phyloP scores from a whole-genome alignment of 345 rosid genomes.

The Hypericum androsaemum region DNA sequence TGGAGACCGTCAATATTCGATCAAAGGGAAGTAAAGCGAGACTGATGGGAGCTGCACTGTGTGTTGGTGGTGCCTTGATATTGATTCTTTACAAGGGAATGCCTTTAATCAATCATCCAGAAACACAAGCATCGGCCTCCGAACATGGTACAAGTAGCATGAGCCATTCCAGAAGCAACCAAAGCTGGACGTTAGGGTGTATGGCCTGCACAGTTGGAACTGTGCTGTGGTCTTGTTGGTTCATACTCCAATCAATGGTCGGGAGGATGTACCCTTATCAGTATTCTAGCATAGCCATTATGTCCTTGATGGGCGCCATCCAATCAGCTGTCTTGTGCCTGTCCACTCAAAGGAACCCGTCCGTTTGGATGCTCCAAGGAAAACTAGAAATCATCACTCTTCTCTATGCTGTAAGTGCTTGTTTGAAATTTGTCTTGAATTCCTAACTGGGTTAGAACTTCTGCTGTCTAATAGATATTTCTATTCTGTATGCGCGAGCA shows the following conservation, averaged over 20 bases:
- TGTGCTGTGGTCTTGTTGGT: conserved; percentile 56
- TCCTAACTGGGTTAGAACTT: neutral
- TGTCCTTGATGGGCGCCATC: conserved; percentile 51
- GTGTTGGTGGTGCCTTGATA: conserved; percentile 48
- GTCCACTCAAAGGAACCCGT: conserved; percentile 24
- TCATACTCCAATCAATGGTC: conserved; percentile 37
- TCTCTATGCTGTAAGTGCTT: conserved; percentile 35
- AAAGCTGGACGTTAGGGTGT: conserved; percentile 40
- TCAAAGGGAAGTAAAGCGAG: conserved; percentile 30
- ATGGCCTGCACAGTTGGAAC: conserved; percentile 34
- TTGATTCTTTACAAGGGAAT: conserved; percentile 39
- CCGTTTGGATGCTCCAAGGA: conserved; percentile 39
- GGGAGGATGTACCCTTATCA: conserved; percentile 45
- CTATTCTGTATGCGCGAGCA: conserved; percentile 8
- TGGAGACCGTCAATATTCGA: conserved; percentile 34
- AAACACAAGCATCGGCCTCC: conserved; percentile 2
- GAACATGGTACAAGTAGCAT: neutral
- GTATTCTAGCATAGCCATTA: conserved; percentile 51
- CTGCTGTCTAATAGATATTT: neutral
- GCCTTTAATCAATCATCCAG: conserved; percentile 28
- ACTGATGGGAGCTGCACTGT: conserved; percentile 40
- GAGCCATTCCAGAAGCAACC: conserved; percentile 12
- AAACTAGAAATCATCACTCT: conserved; percentile 34
- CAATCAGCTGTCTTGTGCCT: conserved; percentile 42
- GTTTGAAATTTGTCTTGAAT: neutral